Evolutionary conservation across 768 basidiomycete genomes (phyloP).

Genomic region (Russula sp.): DNA sequence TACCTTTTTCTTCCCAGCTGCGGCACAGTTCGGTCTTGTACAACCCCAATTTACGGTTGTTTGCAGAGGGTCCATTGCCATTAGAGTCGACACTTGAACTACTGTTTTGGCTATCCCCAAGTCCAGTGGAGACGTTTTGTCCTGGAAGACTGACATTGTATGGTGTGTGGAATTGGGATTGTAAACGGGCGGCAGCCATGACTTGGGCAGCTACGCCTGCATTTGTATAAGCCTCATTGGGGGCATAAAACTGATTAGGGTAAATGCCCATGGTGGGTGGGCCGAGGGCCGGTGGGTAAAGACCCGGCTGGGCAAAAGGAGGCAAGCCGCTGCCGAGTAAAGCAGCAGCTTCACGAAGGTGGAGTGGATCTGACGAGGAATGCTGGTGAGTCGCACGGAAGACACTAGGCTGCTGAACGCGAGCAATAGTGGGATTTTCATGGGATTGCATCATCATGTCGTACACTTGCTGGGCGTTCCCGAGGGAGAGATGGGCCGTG

Average conservation of each 20-base stretch:
- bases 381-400: slow-evolving; percentile 78
- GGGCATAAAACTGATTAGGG: slow-evolving; percentile 64
- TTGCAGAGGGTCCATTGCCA: slow-evolving; percentile 75
- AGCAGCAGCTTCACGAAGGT: slow-evolving; percentile 68
- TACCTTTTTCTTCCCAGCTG: slow-evolving; percentile 91
- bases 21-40: slow-evolving; percentile 91
- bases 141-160: slow-evolving; percentile 41
- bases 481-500: slow-evolving; percentile 66
- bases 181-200: slow-evolving; percentile 57
- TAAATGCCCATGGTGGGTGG: slow-evolving; percentile 55
- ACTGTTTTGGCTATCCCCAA: slow-evolving; percentile 32
- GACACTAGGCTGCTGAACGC: slow-evolving; percentile 72
- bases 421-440: slow-evolving; percentile 61
- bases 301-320: slow-evolving; percentile 50
- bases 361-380: slow-evolving; percentile 78
- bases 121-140: slow-evolving; percentile 19
- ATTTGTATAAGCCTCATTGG: slow-evolving; percentile 54
- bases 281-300: slow-evolving; percentile 53
- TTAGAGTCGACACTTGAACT: slow-evolving; percentile 33
- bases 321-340: slow-evolving; percentile 57
- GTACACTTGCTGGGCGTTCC: slow-evolving; percentile 73
- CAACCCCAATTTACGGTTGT: slow-evolving; percentile 85
- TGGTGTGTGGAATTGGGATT: slow-evolving; percentile 52
- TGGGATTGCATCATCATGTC: slow-evolving; percentile 62
- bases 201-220: slow-evolving; percentile 53